Conservation (phyloP, 2,329 filamentous ascomycete species). For the Sarocladiaceae sp. region DNA sequence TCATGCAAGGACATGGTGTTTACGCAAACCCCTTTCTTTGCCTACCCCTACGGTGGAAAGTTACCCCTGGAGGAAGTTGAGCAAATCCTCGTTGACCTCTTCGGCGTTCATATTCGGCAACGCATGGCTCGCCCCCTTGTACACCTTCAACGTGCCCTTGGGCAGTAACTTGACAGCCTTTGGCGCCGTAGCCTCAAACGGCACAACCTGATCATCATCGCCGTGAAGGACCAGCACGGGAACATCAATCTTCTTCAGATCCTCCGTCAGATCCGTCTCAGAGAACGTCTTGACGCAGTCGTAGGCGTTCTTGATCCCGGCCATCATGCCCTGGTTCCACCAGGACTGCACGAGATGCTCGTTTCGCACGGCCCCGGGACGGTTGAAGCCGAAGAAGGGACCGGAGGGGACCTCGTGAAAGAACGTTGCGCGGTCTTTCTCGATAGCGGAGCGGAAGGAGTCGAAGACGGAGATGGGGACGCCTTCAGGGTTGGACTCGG, state of each 20-base stretch:
- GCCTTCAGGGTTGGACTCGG: slow-evolving; percentile 25
- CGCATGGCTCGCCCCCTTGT: slow-evolving; percentile 30
- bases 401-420: slow-evolving; percentile 65
- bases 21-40: not conserved
- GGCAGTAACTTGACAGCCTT: slow-evolving; percentile 27
- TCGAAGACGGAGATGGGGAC: slow-evolving; percentile 30
- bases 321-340: slow-evolving; percentile 32
- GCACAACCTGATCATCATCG: slow-evolving; percentile 34
- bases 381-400: slow-evolving; percentile 52
- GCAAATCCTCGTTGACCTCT: slow-evolving; percentile 29
- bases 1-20: not conserved
- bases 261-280: slow-evolving; percentile 33
- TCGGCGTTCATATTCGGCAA: slow-evolving; percentile 29
- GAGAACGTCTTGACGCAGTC: slow-evolving; percentile 33
- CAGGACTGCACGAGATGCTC: slow-evolving; percentile 31
- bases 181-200: slow-evolving; percentile 23
- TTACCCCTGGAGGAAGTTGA: slow-evolving; percentile 20
- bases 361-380: slow-evolving; percentile 14
- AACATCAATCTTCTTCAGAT: slow-evolving; percentile 31
- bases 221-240: slow-evolving; percentile 33
- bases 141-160: slow-evolving; percentile 31
- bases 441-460: slow-evolving; percentile 28
- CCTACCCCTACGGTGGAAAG: too few species aligned
- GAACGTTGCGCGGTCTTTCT: slow-evolving; percentile 36
- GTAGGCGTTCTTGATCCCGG: slow-evolving; percentile 30